Evolutionary conservation across 2,329 filamentous ascomycete species (phyloP), one percentile per base, ranked within the genome.

Genomic region (Fusarium mangiferae): DNA sequence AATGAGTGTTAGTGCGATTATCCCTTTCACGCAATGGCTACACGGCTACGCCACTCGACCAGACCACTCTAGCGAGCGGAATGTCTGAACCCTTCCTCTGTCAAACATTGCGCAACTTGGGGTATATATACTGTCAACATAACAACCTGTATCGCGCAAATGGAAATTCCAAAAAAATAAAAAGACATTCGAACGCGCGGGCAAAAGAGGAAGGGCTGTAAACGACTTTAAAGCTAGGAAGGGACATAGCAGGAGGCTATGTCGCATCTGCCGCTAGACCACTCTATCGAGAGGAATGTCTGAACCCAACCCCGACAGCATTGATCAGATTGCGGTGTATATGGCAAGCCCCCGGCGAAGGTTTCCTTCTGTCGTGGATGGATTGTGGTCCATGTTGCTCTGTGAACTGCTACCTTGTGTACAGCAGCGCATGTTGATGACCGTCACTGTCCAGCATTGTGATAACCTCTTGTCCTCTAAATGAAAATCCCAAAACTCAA

Each of bases 391-490:
- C 20, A 22, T 1, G 20, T 49, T 30, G 28, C 46, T 17, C 0
- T 6, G 14, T 22, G 0, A 10, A n/a, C 45, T 30, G 26, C 14
- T 20, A 22, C 45, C 26, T 30, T 3, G 0, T 13, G 15, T 49
- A n/a, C 10, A 30, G 15, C 14, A 17, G 28, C 26, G 9, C 20
- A 22, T 48, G 20, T 12, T 49, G 2, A 33, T n/a, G 0, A 7
- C 46, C 5, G 10, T 33, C 22, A n/a, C 28, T 33, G 15, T n/a
- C 15, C 30, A 11, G 22, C 28, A 49, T n/a, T 33, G 22, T 7
- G 5, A 18, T 5, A 3, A 17, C 46, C 20, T 18, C 7, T 17
- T n/a, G 3, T 18, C 4, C 0, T 13, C 14, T 3, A 3, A 7
- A 3, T 10, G 6, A 30, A 30, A 33, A n/a, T 17, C 2, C 46